Conservation (phyloP, 768 basidiomycete genomes). For the Kwoniella sp. region DNA sequence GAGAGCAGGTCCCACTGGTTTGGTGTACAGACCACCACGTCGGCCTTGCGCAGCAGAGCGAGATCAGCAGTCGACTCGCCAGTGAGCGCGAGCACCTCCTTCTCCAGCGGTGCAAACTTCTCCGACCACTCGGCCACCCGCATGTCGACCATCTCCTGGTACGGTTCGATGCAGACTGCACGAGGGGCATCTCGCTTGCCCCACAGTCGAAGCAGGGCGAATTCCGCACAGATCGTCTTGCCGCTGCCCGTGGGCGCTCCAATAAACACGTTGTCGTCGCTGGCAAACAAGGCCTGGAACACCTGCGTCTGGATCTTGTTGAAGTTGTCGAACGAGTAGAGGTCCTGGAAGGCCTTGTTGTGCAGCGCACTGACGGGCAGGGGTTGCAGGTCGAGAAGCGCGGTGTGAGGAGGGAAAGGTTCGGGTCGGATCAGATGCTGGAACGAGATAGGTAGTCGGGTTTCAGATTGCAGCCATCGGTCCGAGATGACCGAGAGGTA, state of each 20-base stretch:
- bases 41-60: constrained; percentile 80
- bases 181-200: constrained; percentile 73
- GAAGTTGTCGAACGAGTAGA: constrained; percentile 83
- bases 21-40: constrained; percentile 92
- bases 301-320: constrained; percentile 99
- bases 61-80: constrained; percentile 92
- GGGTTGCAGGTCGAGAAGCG: constrained; percentile 85
- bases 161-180: constrained; percentile 93
- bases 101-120: constrained; percentile 78
- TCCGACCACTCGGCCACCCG: constrained; percentile 81
- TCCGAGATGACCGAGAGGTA: constrained; percentile 94
- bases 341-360: constrained; percentile 83
- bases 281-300: constrained; percentile 94
- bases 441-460: constrained; percentile 90
- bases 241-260: constrained; percentile 96
- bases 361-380: constrained; percentile 86
- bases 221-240: constrained; percentile 96
- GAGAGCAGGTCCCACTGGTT: constrained; percentile 92
- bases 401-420: constrained; percentile 88
- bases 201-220: constrained; percentile 92
- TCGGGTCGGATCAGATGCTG: constrained; percentile 96
- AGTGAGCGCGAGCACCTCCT: constrained; percentile 87
- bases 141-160: constrained; percentile 94
- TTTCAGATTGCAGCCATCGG: constrained; percentile 92
- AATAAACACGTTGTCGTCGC: constrained; percentile 94